Evolutionary conservation across 805 yeast species (phyloP).

Genomic region (Candida yuanshanica): DNA sequence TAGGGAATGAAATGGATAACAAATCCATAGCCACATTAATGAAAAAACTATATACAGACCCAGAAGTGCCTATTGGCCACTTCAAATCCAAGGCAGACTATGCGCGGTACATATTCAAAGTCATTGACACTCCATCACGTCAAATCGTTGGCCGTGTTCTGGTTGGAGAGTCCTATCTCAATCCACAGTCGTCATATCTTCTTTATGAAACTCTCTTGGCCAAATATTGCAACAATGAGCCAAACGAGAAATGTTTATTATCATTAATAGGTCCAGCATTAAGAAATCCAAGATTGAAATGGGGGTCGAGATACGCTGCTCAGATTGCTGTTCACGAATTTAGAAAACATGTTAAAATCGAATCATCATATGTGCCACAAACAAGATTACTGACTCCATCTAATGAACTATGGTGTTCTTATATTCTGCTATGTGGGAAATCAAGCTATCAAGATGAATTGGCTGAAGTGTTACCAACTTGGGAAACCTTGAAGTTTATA

Average conservation of each 20-base stretch:
- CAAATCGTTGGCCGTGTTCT: slow-evolving; percentile 18
- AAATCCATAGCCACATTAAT: slow-evolving; percentile 12
- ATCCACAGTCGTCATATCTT: slow-evolving; percentile 26
- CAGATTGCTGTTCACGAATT: slow-evolving; percentile 59
- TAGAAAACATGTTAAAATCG: slow-evolving; percentile 32
- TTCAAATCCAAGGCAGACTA: slow-evolving; percentile 12
- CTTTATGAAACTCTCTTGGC: slow-evolving; percentile 21
- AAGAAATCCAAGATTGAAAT: slow-evolving; percentile 25
- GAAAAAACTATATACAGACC: slow-evolving; percentile 9
- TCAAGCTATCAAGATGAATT: slow-evolving; percentile 45
- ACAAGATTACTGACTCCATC: slow-evolving; percentile 34
- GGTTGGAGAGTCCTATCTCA: slow-evolving; percentile 27
- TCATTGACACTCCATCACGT: slow-evolving; percentile 13
- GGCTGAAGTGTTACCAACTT: slow-evolving; percentile 44
- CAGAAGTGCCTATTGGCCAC: neutral
- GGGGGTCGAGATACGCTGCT: slow-evolving; percentile 51
- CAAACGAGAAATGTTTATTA: slow-evolving; percentile 28
- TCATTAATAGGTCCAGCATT: slow-evolving; percentile 48
- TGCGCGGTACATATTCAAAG: slow-evolving; percentile 19
- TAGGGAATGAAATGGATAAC: slow-evolving; percentile 11
- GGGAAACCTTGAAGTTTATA: slow-evolving; percentile 41
- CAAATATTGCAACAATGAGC: slow-evolving; percentile 18
- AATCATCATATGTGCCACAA: slow-evolving; percentile 16
- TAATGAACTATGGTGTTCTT: slow-evolving; percentile 43
- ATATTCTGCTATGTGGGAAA: slow-evolving; percentile 43